Evolutionary conservation across 2,329 filamentous ascomycete species (phyloP), one percentile per base, ranked within the genome.

Genomic region (Xylaria sp.): DNA sequence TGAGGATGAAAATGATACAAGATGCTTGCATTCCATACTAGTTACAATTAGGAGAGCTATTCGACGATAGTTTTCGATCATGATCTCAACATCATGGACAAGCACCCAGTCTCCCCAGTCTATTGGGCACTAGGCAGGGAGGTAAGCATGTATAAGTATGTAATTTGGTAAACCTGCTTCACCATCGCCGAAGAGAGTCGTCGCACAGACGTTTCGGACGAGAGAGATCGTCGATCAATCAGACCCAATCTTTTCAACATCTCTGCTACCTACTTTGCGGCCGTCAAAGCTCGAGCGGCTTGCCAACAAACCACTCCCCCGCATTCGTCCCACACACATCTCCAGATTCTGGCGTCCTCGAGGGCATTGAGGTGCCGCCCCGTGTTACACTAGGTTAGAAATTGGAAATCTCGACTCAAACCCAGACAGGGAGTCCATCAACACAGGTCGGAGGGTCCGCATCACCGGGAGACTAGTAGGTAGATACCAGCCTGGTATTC

Each of bases 221-320:
- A 29, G 27, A 29, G 12, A 44, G 23, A n/a, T 44, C 10, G 37
- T 58, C 55, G 40, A 42, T 58, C 55, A 44, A 58, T 58, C 37
- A n/a, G 40, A 44, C 37, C 37, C 55, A 37, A 18, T 44, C 23
- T 44, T 42, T 42, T 32, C 51, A 29, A 6, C 55, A 21, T 44
- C 9, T 58, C 55, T 58, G 37, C 55, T 18, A 44, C 54, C 44
- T 40, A 21, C 42, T 29, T 12, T 35, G 2, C 32, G 1, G 21
- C 37, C 5, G 35, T 27, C 54, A 25, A 42, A 13, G 40, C 54
- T 58, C 13, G 35, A 27, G 23, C 35, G 10, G 32, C 13, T 27
- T 44, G 23, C 35, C 37, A 58, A 27, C 37, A n/a, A 29, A 58
- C 23, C 5, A 58, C 1, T 25, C 54, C 51, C 27, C 27, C 51